A percentile compares a stretch with the other conserved stretches of the same genome.
Conservation (phyloP, 345 rosid genomes). For the Arabidopsis arenosa region DNA sequence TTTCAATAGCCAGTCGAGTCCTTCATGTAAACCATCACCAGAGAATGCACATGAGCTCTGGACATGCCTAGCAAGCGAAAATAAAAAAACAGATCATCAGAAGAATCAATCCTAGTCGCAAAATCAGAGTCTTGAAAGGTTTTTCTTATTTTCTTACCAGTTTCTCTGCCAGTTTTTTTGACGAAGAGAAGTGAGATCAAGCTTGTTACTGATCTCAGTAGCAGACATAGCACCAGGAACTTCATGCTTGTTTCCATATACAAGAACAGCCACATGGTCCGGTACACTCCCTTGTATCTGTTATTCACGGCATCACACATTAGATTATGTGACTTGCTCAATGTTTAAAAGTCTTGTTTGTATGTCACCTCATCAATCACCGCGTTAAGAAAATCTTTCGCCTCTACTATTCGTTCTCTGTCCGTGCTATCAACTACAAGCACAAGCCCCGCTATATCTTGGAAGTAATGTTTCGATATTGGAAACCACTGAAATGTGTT, state of each 20-base stretch:
- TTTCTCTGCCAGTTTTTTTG: conserved; percentile 57
- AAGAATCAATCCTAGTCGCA: background rate
- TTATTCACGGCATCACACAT: conserved; percentile 3
- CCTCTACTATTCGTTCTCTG: conserved; percentile 36
- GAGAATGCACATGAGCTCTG: conserved; percentile 88
- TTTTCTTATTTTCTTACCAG: conserved; percentile 25
- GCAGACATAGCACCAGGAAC: conserved; percentile 74
- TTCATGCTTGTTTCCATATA: conserved; percentile 63
- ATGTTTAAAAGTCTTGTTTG: background rate
- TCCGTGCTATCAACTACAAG: conserved; percentile 42
- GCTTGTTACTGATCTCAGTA: conserved; percentile 66
- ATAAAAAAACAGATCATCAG: background rate
- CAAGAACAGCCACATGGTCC: conserved; percentile 54
- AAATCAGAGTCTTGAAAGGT: background rate
- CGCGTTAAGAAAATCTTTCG: conserved; percentile 23
- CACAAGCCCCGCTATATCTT: conserved; percentile 28
- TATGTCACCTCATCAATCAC: conserved; percentile 39
- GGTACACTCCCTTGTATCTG: conserved; percentile 28
- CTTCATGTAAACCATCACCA: conserved; percentile 84
- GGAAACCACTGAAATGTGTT: background rate
- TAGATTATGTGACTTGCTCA: background rate
- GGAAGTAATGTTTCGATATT: conserved; percentile 10
- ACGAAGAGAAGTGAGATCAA: conserved; percentile 63
- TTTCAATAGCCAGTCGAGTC: conserved; percentile 87
- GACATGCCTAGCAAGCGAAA: conserved; percentile 62